Evolutionary conservation across 495 filamentous ascomycete genomes (phyloP).

Genomic region (Trichodelitschia bisporula): DNA sequence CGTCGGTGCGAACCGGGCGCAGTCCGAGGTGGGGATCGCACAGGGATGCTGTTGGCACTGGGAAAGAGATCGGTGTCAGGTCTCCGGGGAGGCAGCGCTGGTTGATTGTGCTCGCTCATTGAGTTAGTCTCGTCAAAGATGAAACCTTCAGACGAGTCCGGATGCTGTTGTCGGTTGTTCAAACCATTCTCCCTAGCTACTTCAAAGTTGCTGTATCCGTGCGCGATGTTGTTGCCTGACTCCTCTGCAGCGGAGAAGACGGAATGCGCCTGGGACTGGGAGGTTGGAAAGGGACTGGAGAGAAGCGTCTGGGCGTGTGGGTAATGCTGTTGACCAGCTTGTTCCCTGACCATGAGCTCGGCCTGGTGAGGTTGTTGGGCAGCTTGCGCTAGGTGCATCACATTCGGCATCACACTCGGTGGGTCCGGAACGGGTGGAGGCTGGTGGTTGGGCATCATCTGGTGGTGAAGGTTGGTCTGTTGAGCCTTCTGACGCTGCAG

Average conservation of each 20-base stretch:
- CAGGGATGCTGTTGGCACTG: constrained; percentile 46
- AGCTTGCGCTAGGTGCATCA: constrained; percentile 4
- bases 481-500: constrained; percentile 16
- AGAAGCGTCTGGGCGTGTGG: neutral
- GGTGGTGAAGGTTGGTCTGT: constrained; percentile 11
- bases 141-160: too few relatives aligned
- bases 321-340: constrained; percentile 6
- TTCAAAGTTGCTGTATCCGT: too few relatives aligned
- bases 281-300: too few relatives aligned
- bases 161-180: too few relatives aligned
- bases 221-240: too few relatives aligned
- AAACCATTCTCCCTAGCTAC: too few relatives aligned
- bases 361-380: constrained; percentile 8
- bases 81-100: constrained; percentile 27
- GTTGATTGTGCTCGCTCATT: constrained; percentile 20
- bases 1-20: constrained; percentile 48
- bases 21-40: constrained; percentile 48
- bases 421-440: constrained; percentile 19
- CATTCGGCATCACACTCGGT: constrained; percentile 1
- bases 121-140: constrained; percentile 27
- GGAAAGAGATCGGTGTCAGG: constrained; percentile 75
- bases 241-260: too few relatives aligned
- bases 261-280: too few relatives aligned
- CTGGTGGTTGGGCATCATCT: constrained; percentile 29
- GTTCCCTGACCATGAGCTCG: constrained; percentile 9